These are phyloP conservation scores for Pyrenophora graminea DNA, from an alignment of 2,329 filamentous ascomycete genomes.

Conservation along the genomic window DNA sequence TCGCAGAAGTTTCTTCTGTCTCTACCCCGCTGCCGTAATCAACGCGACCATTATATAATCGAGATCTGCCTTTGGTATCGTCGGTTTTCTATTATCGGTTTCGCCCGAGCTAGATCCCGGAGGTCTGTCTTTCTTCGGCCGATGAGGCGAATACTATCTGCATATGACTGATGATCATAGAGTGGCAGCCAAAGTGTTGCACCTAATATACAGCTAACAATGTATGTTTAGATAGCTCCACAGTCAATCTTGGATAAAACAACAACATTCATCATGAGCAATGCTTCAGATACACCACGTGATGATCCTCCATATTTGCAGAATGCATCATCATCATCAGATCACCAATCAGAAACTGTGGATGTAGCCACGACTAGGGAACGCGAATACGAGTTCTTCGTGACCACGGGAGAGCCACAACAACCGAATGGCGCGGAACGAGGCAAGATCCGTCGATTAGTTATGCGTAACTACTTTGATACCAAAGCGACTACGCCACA, in stretches of 20 bases:
- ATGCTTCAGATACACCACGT: background rate
- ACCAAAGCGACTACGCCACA: conserved; percentile 12
- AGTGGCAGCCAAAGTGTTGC: background rate
- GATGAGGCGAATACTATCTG: background rate
- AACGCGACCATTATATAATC: conserved; percentile 11
- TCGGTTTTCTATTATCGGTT: background rate
- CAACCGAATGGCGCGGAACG: conserved; percentile 27
- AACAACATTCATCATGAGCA: background rate
- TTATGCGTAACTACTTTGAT: conserved; percentile 38
- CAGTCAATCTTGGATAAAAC: background rate
- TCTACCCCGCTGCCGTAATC: conserved; percentile 19
- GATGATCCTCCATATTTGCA: background rate
- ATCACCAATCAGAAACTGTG: background rate
- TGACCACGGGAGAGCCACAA: conserved; percentile 29
- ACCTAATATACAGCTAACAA: background rate
- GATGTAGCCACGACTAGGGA: conserved; percentile 3
- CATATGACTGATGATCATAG: background rate
- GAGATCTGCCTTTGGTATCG: background rate
- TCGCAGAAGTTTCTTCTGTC: background rate
- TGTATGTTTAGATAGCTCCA: background rate
- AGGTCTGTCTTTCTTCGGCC: background rate
- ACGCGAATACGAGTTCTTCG: conserved; percentile 35
- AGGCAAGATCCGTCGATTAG: conserved; percentile 29
- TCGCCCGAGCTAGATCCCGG: background rate
- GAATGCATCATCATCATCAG: background rate